phyloP scores from a whole-genome alignment of 2,329 filamentous ascomycete species.

The Corniculantispora saksenae region DNA sequence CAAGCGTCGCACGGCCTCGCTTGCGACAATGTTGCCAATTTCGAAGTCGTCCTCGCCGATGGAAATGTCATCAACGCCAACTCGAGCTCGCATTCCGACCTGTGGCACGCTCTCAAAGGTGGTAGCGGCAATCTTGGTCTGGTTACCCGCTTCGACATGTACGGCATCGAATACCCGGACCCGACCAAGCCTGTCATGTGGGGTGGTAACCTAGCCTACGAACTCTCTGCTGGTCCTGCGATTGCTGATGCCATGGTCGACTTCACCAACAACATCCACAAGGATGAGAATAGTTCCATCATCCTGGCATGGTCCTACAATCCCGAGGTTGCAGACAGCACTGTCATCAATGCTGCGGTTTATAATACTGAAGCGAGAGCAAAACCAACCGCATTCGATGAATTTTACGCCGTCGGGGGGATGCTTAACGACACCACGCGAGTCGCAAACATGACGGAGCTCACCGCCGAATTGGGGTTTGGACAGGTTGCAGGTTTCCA shows the following conservation, averaged over 20 bases:
- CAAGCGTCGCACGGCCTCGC: conserved; percentile 37
- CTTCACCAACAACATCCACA: conserved; percentile 33
- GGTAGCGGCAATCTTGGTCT: conserved; percentile 47
- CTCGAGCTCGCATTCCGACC: conserved; percentile 38
- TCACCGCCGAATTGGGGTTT: conserved; percentile 33
- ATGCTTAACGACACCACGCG: conserved; percentile 29
- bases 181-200: conserved; percentile 30
- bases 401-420: conserved; percentile 20
- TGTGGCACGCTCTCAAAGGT: conserved; percentile 50
- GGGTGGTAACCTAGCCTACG: conserved; percentile 23
- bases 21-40: conserved; percentile 44
- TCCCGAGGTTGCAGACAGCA: background rate
- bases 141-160: conserved; percentile 35
- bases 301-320: conserved; percentile 36
- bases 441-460: conserved; percentile 30
- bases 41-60: conserved; percentile 45
- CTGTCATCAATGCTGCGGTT: background rate
- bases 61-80: conserved; percentile 46
- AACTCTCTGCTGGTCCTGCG: background rate
- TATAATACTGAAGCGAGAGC: background rate
- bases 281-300: conserved; percentile 34
- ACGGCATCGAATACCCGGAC: conserved; percentile 32
- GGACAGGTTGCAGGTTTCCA: conserved; percentile 32
- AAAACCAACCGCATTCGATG: background rate
- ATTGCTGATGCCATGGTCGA: conserved; percentile 35